Percentiles rank a stretch among this genome's conserved stretches.
phyloP scores from a whole-genome alignment of 768 basidiomycete species.

The Boletus rex-veris region DNA sequence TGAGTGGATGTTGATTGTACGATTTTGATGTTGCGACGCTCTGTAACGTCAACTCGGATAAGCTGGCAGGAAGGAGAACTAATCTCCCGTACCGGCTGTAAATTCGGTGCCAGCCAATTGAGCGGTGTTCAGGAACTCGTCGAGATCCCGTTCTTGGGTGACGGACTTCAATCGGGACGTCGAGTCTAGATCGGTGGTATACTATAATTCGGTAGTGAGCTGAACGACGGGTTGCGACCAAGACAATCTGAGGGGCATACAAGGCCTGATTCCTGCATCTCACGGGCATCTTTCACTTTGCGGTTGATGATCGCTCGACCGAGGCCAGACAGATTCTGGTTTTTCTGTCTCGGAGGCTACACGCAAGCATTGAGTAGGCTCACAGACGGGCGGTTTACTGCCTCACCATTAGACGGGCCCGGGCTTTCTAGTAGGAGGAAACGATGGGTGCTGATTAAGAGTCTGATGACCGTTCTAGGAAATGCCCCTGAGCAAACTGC shows the following conservation, averaged over 20 bases:
- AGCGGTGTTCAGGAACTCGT: slow-evolving; percentile 94
- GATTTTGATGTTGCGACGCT: slow-evolving; percentile 77
- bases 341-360: slow-evolving; percentile 57
- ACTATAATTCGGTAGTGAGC: slow-evolving; percentile 40
- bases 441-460: slow-evolving; percentile 19
- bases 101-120: slow-evolving; percentile 95
- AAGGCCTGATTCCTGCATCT: slow-evolving; percentile 48
- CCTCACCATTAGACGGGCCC: slow-evolving; percentile 13
- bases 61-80: neutral
- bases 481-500: slow-evolving; percentile 2
- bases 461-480: slow-evolving; percentile 6
- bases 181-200: slow-evolving; percentile 69
- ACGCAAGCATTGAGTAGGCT: neutral
- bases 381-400: neutral
- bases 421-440: neutral
- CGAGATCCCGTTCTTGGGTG: slow-evolving; percentile 93
- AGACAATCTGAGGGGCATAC: slow-evolving; percentile 39
- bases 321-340: slow-evolving; percentile 74
- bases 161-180: slow-evolving; percentile 78
- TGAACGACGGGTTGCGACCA: neutral
- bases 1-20: slow-evolving; percentile 55
- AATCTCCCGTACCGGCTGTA: slow-evolving; percentile 69
- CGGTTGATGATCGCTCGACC: slow-evolving; percentile 96
- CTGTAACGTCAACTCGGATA: slow-evolving; percentile 33
- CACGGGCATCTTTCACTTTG: slow-evolving; percentile 46